Percentiles rank a stretch among this genome's conserved stretches.
These are phyloP conservation scores for Albophoma yamanashiensis DNA, from an alignment of 2,329 filamentous ascomycete genomes.

Conservation along the genomic window DNA sequence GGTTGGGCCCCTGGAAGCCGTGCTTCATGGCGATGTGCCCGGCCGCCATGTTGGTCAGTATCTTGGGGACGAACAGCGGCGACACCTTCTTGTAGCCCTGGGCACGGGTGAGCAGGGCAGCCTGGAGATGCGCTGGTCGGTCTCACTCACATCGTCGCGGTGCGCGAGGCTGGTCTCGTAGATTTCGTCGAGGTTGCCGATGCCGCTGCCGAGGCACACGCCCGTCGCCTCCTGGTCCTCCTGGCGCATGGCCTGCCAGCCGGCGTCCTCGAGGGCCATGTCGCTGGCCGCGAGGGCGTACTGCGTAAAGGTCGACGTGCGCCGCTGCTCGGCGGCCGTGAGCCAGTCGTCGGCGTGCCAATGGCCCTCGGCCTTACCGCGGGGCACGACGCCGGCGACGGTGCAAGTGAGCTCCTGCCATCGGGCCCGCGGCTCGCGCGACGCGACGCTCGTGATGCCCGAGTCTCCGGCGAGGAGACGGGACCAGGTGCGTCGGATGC, in stretches of 20 bases:
- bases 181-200: conserved; percentile 86
- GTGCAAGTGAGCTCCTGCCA: conserved; percentile 73
- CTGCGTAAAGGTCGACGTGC: conserved; percentile 86
- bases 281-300: conserved; percentile 80
- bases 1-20: conserved; percentile 83
- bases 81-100: conserved; percentile 90
- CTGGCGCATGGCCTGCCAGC: conserved; percentile 53
- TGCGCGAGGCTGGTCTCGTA: conserved; percentile 75
- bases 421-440: conserved; percentile 40
- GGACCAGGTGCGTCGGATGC: conserved; percentile 67
- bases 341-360: conserved; percentile 48
- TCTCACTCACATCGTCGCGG: conserved; percentile 59
- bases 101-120: not conserved
- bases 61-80: conserved; percentile 82
- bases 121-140: no score
- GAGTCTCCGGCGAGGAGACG: conserved; percentile 70
- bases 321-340: conserved; percentile 45
- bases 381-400: conserved; percentile 73
- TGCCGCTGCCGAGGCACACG: conserved; percentile 88
- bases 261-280: conserved; percentile 77
- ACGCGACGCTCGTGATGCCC: conserved; percentile 65
- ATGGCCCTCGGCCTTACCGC: conserved; percentile 24
- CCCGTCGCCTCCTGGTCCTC: conserved; percentile 68
- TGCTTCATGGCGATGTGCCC: conserved; percentile 92
- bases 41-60: conserved; percentile 90